Evolutionary conservation across 2,329 filamentous ascomycete genomes (phyloP), one percentile per base, ranked within the genome.

Genomic region (Fusarium sororula): DNA sequence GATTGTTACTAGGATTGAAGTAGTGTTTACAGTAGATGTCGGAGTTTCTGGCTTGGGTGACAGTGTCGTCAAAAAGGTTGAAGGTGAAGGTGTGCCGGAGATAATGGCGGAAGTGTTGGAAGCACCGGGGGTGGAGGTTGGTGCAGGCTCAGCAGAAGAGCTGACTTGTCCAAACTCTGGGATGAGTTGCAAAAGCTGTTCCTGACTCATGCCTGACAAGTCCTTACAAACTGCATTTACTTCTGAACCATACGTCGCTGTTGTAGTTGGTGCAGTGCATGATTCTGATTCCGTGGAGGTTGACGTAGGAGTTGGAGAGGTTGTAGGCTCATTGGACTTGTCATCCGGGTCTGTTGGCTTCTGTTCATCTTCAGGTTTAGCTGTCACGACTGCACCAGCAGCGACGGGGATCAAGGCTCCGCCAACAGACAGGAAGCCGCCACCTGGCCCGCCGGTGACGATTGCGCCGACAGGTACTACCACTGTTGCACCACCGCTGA

Each of bases 371-470:
- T 57, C 22, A 18, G 41, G 41, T 3, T 37, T 48, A 1, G 41
- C 51, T 2, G 51, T 39, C 3, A 54, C 35, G 15, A 39, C 35
- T 13, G 51, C 51, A 39, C 51, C 51, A 39, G 51, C 35, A n/a
- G 35, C 51, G 3, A 39, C 35, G 24, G 51, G 51, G 51, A 54
- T 54, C 20, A 54, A 39, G 0, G 20, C 24, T 10, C 35, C 51
- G 6, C 20, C 51, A 14, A 54, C 35, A 10, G 51, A 54, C 0
- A 54, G 6, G 0, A 14, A 1, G 6, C 51, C 51, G 3, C 51
- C 51, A 1, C 35, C 51, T 1, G 51, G 51, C n/a, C n/a, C n/a
- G n/a, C n/a, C n/a, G n/a, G n/a, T n/a, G n/a, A n/a, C n/a, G n/a
- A n/a, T n/a, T n/a, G n/a, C 35, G 2, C 51, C 51, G 1, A 28